phyloP scores from a whole-genome alignment of 140 eudicot species.

The Bidens hawaiensis region DNA sequence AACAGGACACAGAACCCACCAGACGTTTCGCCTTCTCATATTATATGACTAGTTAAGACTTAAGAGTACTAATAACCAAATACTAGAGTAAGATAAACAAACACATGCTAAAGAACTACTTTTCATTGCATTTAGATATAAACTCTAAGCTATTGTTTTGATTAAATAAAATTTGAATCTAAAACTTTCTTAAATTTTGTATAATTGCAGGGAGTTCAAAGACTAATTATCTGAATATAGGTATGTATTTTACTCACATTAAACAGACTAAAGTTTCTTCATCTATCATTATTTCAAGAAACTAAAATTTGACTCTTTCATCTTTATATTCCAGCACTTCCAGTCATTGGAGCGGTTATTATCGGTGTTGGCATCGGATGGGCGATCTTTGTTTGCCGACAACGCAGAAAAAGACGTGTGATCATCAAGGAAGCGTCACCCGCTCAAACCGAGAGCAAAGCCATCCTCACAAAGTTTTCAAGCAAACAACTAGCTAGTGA shows the following conservation, averaged over 20 bases:
- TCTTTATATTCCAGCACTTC: slow-evolving; percentile 43
- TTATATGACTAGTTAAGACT: too few relatives aligned
- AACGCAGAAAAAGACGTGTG: slow-evolving; percentile 32
- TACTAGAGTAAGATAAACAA: neutral
- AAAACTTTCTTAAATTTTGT: slow-evolving; percentile 15
- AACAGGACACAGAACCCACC: neutral
- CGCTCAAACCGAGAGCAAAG: slow-evolving; percentile 38
- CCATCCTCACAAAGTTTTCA: slow-evolving; percentile 21
- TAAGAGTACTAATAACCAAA: neutral
- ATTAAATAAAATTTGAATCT: neutral
- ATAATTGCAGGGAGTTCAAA: slow-evolving; percentile 33
- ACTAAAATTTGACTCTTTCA: neutral
- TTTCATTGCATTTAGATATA: neutral
- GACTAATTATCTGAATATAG: slow-evolving; percentile 12
- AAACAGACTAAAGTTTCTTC: neutral
- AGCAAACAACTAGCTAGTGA: slow-evolving; percentile 27
- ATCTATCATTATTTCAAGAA: neutral
- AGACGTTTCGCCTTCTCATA: neutral
- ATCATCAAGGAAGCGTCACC: slow-evolving; percentile 22
- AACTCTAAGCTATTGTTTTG: neutral
- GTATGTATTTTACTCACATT: slow-evolving; percentile 19
- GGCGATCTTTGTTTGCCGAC: slow-evolving; percentile 32
- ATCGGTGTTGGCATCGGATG: slow-evolving; percentile 42
- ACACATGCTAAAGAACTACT: neutral
- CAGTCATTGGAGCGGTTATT: slow-evolving; percentile 45